Evolutionary conservation across 2,329 filamentous ascomycete genomes (phyloP), one percentile per base, ranked within the genome.

Genomic region (Knufia fluminis): DNA sequence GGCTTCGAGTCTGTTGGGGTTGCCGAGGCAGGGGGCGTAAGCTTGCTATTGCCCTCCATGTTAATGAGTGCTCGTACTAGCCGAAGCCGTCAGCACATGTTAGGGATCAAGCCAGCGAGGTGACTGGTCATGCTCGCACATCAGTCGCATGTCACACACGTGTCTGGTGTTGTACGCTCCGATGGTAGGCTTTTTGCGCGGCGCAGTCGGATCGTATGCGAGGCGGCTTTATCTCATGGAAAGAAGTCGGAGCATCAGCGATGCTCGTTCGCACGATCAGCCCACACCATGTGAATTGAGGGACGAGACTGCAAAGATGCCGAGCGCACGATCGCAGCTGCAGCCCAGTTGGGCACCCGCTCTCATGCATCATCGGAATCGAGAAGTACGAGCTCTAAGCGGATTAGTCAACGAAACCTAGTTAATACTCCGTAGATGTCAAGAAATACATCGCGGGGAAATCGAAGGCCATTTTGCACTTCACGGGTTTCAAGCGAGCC

Each of bases 1-100:
- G 46, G 46, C 22, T 43, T 48, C 22, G 35, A 28, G 23, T 48
- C 33, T 32, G 33, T 31, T 9, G 45, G 23, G 28, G 45, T 16
- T 3, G 33, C 16, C n/a, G 45, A 8, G 33, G 19, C 12, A 9
- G 22, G 8, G 9, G 22, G 8, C 3, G 35, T 17, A 28, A 22
- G 33, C 12, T n/a, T 32, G 24, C 10, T 45, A 6, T 45, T 26
- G 20, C 22, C 32, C 6, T 48, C 45, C 45, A 48, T 48, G 2
- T 19, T 20, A 10, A n/a, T 7, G 3, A 36, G 33, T 12, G 17
- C 17, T 26, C n/a, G 32, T 16, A 9, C n/a, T 43, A 14, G 9
- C 16, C 4, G 38, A 19, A 6, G 14, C 17, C 4, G 7, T 41
- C 38, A 41, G 19, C 19, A n/a, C 17, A 41, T 41, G 9, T 23